phyloP scores from a whole-genome alignment of 495 filamentous ascomycete species.

The Trichoderma orchidacearum region DNA sequence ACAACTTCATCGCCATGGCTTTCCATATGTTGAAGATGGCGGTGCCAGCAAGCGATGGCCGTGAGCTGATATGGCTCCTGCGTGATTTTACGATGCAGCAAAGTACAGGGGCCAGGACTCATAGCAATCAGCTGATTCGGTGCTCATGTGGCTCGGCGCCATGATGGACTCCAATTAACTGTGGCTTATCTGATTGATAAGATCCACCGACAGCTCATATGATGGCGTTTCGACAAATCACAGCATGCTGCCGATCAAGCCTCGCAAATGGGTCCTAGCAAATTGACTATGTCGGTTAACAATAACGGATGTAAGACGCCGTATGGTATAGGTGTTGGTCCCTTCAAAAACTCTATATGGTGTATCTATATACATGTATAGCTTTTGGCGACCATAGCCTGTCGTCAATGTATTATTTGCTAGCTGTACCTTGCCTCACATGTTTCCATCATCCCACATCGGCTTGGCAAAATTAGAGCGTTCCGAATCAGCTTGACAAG shows the following conservation, averaged over 20 bases:
- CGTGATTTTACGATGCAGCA: not conserved
- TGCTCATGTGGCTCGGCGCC: not conserved
- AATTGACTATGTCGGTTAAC: too few species aligned
- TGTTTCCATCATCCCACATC: too few species aligned
- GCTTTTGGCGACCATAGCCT: too few species aligned
- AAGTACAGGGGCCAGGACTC: not conserved
- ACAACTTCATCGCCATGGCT: not conserved
- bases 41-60: not conserved
- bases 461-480: too few species aligned
- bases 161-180: not conserved
- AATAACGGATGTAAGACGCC: too few species aligned
- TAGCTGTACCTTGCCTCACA: too few species aligned
- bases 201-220: not conserved
- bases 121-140: not conserved
- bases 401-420: too few species aligned
- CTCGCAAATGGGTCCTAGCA: too few species aligned
- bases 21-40: not conserved
- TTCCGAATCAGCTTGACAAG: too few species aligned
- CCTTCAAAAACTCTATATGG: too few species aligned
- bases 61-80: not conserved
- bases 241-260: not conserved
- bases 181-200: slow-evolving; percentile 1
- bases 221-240: not conserved
- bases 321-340: too few species aligned
- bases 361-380: too few species aligned